Evolutionary conservation across 768 basidiomycete species (phyloP), one percentile per base, ranked within the genome.

Genomic region (Clathrus columnatus): DNA sequence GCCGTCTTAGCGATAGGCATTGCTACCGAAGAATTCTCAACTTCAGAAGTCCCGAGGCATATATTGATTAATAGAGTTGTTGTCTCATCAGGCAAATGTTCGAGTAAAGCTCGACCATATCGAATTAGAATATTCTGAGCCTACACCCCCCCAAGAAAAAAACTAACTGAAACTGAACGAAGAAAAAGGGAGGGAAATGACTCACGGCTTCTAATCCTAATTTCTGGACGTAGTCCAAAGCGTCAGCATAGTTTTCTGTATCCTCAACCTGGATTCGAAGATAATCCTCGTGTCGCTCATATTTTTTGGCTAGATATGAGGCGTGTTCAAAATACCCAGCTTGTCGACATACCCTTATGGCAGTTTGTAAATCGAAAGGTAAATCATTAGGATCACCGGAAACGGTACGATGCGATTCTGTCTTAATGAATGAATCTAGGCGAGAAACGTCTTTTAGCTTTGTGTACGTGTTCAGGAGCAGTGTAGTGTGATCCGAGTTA

Each of bases 301-400:
- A 98, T 65, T 91, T 90, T 71, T 83, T 84, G 18, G 96, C 95
- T 16, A 99, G 78, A 65, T 94, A 98, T 1, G 84, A 82, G 0
- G 95, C 95, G 65, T 98, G 95, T 54, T 93, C 86, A 62, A 90
- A 96, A 68, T 95, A 98, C 0, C 92, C 91, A 1, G 93, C 95
- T 68, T 98, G 95, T 24, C 96, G 79, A 63, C 94, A 97, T 26
- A 98, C 95, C 2, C 92, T 81, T 51, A 99, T 97, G 0, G 93
- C 96, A 0, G 96, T 99, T 59, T 95, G 92, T 43, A 99, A 77
- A 66, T 98, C 96, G 65, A 98, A 99, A 0, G 95, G 96, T 3
- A 95, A 78, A 64, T 94, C 92, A 28, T 75, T 73, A 32, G 54
- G 63, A 48, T 74, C 75, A 17, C 72, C 73, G 2, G 59, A 57